A percentile compares a stretch with the other conserved stretches of the same genome.
These are phyloP conservation scores for Microdochium trichocladiopsis DNA, from an alignment of 2,329 filamentous ascomycete species.

Conservation along the genomic window DNA sequence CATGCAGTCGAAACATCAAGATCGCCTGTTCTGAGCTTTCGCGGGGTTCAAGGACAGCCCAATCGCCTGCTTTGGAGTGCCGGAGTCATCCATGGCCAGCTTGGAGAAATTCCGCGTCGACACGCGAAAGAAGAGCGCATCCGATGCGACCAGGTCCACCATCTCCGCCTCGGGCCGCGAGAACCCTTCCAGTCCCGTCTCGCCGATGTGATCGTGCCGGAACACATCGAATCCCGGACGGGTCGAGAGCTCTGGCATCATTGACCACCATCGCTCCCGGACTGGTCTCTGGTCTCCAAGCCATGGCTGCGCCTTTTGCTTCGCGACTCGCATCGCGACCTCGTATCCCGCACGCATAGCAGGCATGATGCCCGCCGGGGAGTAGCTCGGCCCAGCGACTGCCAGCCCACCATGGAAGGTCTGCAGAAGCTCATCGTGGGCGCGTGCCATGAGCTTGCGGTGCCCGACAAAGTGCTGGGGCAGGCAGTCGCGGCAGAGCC, in stretches of 20 bases:
- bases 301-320: background rate
- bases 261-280: background rate
- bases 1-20: no score
- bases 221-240: background rate
- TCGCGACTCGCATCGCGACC: slow-evolving; percentile 28
- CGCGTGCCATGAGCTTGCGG: slow-evolving; percentile 47
- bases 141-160: background rate
- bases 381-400: slow-evolving; percentile 53
- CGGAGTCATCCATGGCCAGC: background rate
- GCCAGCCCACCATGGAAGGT: slow-evolving; percentile 57
- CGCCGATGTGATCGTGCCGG: background rate
- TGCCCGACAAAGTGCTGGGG: slow-evolving; percentile 88
- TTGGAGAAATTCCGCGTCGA: background rate
- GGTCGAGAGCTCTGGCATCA: background rate
- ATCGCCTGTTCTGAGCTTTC: no score
- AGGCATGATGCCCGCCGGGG: slow-evolving; percentile 41
- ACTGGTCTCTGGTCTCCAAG: background rate
- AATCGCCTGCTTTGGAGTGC: background rate
- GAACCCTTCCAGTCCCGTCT: background rate
- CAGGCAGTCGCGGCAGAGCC: slow-evolving; percentile 63
- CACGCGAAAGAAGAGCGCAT: background rate
- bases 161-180: background rate
- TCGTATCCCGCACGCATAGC: slow-evolving; percentile 43
- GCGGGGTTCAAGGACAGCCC: background rate
- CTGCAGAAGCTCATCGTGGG: slow-evolving; percentile 45